Conservation (phyloP, 768 basidiomycete species). For the Cyclocybe aegerita region DNA sequence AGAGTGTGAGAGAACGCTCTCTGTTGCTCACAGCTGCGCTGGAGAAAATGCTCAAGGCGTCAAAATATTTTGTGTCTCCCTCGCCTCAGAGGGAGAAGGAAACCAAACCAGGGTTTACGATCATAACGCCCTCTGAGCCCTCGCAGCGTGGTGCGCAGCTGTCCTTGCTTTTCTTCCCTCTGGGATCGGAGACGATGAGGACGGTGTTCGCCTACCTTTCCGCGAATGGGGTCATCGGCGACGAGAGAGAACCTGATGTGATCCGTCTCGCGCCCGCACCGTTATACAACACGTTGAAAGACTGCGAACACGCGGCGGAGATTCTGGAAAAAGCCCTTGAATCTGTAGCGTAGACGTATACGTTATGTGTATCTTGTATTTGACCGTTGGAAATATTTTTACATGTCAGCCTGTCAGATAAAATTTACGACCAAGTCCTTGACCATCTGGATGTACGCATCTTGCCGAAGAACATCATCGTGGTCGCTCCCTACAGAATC, state of each 20-base stretch:
- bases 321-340: conserved; percentile 63
- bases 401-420: background rate
- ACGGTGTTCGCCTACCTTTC: conserved; percentile 60
- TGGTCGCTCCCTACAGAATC: conserved; percentile 53
- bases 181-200: conserved; percentile 65
- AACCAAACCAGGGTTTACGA: conserved; percentile 66
- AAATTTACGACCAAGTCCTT: conserved; percentile 34
- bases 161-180: conserved; percentile 77
- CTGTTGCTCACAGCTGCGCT: conserved; percentile 69
- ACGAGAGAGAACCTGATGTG: conserved; percentile 89
- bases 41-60: conserved; percentile 59
- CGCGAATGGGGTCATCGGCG: conserved; percentile 81
- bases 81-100: conserved; percentile 27
- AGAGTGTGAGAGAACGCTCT: conserved; percentile 65
- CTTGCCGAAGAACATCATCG: conserved; percentile 45
- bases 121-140: conserved; percentile 79
- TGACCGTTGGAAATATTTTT: background rate
- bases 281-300: conserved; percentile 81
- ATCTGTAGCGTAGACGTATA: conserved; percentile 10
- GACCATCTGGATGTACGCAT: conserved; percentile 47
- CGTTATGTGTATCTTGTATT: background rate
- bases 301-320: conserved; percentile 69
- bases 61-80: conserved; percentile 60
- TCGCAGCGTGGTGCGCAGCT: conserved; percentile 82
- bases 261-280: conserved; percentile 87